Evolutionary conservation across 768 basidiomycete species (phyloP).

Genomic region (Russula emetica): DNA sequence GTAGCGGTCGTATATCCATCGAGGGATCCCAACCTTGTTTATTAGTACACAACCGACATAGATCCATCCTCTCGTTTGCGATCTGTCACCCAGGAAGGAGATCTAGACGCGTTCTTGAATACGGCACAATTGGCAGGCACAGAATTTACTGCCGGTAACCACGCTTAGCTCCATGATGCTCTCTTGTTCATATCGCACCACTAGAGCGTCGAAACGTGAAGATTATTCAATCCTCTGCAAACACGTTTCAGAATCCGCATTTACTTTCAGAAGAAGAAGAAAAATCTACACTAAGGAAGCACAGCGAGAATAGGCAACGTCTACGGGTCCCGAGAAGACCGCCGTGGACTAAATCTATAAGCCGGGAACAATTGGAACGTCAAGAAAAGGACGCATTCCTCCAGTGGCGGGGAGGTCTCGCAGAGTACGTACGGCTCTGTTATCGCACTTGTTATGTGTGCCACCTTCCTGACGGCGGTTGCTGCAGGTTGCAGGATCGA

Average conservation of each 20-base stretch:
- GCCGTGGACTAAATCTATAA: conserved; percentile 80
- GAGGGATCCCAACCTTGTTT: neutral
- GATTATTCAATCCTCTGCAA: conserved; percentile 59
- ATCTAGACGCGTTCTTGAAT: conserved; percentile 92
- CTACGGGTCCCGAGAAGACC: conserved; percentile 89
- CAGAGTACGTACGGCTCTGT: conserved; percentile 55
- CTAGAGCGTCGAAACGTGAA: conserved; percentile 77
- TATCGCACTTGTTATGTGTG: neutral
- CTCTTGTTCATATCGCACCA: conserved; percentile 16
- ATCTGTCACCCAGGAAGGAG: conserved; percentile 93
- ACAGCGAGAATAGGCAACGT: conserved; percentile 64
- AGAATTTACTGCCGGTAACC: conserved; percentile 88
- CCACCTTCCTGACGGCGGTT: neutral
- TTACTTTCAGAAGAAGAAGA: conserved; percentile 83
- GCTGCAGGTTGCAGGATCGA: conserved; percentile 72
- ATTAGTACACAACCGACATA: conserved; percentile 71
- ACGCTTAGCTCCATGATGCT: neutral
- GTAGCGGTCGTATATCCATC: conserved; percentile 29
- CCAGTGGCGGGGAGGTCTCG: conserved; percentile 88
- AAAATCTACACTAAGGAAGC: conserved; percentile 63
- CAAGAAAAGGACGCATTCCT: conserved; percentile 89
- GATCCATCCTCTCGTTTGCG: conserved; percentile 65
- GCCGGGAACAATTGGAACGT: conserved; percentile 71
- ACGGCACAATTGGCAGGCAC: conserved; percentile 93
- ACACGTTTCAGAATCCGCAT: conserved; percentile 71